Evolutionary conservation across 2,329 filamentous ascomycete genomes (phyloP).

Genomic region (Colletotrichum sp.): DNA sequence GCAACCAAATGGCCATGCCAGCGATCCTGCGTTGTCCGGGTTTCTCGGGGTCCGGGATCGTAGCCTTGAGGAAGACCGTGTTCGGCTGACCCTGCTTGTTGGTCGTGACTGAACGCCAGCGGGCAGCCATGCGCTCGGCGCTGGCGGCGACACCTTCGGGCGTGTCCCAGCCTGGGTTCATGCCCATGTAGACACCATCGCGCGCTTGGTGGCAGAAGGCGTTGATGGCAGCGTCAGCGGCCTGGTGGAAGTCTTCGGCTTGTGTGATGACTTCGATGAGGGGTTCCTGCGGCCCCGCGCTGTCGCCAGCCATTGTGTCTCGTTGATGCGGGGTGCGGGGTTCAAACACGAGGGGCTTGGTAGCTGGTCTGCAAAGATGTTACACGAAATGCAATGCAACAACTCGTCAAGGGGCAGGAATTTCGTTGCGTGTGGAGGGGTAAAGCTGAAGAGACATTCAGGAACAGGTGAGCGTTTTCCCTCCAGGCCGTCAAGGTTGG

Average conservation of each 20-base stretch:
- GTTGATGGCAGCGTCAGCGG: constrained; percentile 28
- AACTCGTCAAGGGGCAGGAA: not conserved
- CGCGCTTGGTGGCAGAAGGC: constrained; percentile 55
- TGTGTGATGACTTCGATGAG: constrained; percentile 31
- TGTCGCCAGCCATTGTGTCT: not conserved
- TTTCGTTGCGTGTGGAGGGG: not conserved
- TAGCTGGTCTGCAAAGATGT: not conserved
- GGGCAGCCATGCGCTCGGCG: constrained; percentile 41
- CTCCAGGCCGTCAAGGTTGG: rapidly evolving
- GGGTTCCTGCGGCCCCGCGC: not conserved
- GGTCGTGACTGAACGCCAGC: constrained; percentile 43
- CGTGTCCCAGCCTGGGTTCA: constrained; percentile 62
- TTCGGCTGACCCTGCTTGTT: constrained; percentile 52
- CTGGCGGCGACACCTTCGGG: constrained; percentile 43
- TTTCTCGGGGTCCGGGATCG: constrained; percentile 38
- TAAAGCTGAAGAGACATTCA: not conserved
- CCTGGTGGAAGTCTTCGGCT: constrained; percentile 29
- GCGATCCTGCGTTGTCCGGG: constrained; percentile 38
- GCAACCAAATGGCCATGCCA: constrained; percentile 61
- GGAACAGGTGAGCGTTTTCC: not conserved
- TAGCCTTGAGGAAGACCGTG: constrained; percentile 60
- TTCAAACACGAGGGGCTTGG: not conserved
- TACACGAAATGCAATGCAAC: not conserved
- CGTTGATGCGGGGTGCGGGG: not conserved
- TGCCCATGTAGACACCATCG: constrained; percentile 55